Evolutionary conservation across 805 yeast species (phyloP).

Genomic region (Diddensiella caesifluorescens): DNA sequence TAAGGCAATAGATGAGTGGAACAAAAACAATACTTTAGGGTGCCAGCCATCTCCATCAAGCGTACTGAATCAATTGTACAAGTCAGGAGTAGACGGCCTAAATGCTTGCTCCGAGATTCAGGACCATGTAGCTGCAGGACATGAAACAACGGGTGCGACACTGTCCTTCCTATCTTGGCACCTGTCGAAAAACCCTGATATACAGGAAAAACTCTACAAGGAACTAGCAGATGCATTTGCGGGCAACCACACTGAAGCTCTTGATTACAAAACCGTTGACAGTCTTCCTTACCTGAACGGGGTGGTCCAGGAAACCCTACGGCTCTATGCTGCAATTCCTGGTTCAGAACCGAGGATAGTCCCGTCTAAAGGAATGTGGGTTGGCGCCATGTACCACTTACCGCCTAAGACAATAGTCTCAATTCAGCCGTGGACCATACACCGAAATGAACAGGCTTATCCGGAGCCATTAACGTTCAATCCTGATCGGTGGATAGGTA

Average conservation of each 20-base stretch:
- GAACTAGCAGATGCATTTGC: slow-evolving; percentile 41
- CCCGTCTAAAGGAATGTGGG: slow-evolving; percentile 28
- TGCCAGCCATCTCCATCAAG: not conserved
- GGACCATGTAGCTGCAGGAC: slow-evolving; percentile 74
- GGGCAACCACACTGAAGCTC: not conserved
- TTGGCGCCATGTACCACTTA: slow-evolving; percentile 27
- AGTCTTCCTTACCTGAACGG: slow-evolving; percentile 55
- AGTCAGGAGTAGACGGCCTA: slow-evolving; percentile 25
- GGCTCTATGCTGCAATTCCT: slow-evolving; percentile 67
- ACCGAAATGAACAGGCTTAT: slow-evolving; percentile 46
- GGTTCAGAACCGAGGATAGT: slow-evolving; percentile 64
- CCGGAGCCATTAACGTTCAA: slow-evolving; percentile 46
- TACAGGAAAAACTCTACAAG: slow-evolving; percentile 43
- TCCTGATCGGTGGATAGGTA: slow-evolving; percentile 57
- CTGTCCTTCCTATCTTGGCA: slow-evolving; percentile 55
- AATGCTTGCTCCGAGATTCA: slow-evolving; percentile 45
- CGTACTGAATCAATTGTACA: slow-evolving; percentile 21
- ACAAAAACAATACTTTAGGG: slow-evolving; percentile 25
- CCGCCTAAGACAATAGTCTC: slow-evolving; percentile 55
- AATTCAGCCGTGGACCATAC: slow-evolving; percentile 62
- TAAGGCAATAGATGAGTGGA: slow-evolving; percentile 43
- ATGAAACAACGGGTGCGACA: slow-evolving; percentile 68
- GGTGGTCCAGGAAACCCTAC: slow-evolving; percentile 52
- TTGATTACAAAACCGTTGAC: slow-evolving; percentile 36
- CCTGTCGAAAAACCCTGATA: slow-evolving; percentile 44